Conservation (phyloP, 208 protist genomes). For the Acanthamoeba culbertsoni region DNA sequence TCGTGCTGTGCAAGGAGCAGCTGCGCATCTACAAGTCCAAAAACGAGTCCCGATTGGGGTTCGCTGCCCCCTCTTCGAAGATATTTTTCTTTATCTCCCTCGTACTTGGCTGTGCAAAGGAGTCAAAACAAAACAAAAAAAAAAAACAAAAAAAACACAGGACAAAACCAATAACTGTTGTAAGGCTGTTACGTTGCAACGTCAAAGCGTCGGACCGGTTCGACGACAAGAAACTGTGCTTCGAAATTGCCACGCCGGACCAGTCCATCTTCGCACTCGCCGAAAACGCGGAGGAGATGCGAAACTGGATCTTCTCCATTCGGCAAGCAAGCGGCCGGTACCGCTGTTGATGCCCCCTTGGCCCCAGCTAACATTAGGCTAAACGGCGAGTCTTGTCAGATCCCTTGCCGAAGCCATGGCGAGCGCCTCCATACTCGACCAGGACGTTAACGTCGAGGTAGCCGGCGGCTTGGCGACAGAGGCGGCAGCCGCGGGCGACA, state of each 20-base stretch:
- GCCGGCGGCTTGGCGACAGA: too few species aligned
- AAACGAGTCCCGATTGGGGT: neutral
- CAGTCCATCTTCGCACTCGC: neutral
- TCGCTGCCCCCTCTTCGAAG: neutral
- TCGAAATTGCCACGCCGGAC: neutral
- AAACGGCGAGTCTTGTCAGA: too few species aligned
- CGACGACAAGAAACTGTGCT: slow-evolving; percentile 32
- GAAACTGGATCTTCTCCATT: slow-evolving; percentile 7
- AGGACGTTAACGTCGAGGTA: neutral
- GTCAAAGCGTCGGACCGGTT: slow-evolving; percentile 3
- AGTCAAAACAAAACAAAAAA: too few species aligned
- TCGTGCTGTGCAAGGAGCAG: neutral
- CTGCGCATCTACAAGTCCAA: neutral
- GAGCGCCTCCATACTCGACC: neutral
- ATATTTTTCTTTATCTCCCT: neutral
- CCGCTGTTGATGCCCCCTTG: neutral
- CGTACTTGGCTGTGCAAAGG: too few species aligned
- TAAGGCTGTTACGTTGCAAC: neutral
- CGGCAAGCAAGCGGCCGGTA: slow-evolving; percentile 23
- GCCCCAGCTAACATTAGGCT: too few species aligned
- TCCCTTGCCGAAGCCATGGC: neutral
- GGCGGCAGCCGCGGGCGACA: neutral
- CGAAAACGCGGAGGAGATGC: slow-evolving; percentile 19
- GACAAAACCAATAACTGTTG: neutral
- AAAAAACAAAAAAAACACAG: neutral